A percentile compares a stretch with the other conserved stretches of the same genome.
phyloP scores from a whole-genome alignment of 495 filamentous ascomycete genomes.

The Hyphodiscus hymeniophilus region DNA sequence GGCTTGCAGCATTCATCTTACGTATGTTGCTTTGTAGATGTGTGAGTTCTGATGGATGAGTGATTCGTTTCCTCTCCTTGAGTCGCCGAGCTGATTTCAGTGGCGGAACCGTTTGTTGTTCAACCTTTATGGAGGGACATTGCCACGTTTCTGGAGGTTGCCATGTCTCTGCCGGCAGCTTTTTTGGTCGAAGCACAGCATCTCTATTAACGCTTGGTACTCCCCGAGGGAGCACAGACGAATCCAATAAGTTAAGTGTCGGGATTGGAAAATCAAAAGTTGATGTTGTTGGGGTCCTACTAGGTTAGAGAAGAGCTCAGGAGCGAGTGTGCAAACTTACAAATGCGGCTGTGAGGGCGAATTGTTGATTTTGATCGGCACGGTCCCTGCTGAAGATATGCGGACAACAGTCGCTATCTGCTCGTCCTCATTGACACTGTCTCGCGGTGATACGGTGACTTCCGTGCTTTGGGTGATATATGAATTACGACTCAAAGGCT shows the following conservation, averaged over 20 bases:
- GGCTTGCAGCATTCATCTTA: conserved; percentile 35
- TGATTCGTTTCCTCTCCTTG: neutral
- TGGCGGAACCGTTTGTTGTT: neutral
- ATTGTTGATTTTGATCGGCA: conserved; percentile 6
- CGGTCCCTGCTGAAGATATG: conserved; percentile 26
- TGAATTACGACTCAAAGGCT: conserved; percentile 29
- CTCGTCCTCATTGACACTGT: conserved; percentile 24
- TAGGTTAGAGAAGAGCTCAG: neutral
- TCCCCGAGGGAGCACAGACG: conserved; percentile 3
- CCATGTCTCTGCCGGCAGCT: conserved; percentile 30
- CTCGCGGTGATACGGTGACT: conserved; percentile 24
- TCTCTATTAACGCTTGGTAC: neutral
- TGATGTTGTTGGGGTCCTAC: neutral
- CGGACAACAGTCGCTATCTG: conserved; percentile 26
- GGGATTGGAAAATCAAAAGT: conserved; percentile 12
- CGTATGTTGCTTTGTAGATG: conserved; percentile 31
- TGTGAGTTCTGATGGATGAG: conserved; percentile 5
- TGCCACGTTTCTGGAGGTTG: conserved; percentile 33
- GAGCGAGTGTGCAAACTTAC: neutral
- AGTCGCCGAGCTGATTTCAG: neutral
- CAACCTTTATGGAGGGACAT: neutral
- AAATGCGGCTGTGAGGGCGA: conserved; percentile 4
- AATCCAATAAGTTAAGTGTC: neutral
- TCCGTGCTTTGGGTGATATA: conserved; percentile 31
- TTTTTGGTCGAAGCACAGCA: neutral